phyloP scores from a whole-genome alignment of 108 stramenopile genomes.

The Chaetoceros muelleri region DNA sequence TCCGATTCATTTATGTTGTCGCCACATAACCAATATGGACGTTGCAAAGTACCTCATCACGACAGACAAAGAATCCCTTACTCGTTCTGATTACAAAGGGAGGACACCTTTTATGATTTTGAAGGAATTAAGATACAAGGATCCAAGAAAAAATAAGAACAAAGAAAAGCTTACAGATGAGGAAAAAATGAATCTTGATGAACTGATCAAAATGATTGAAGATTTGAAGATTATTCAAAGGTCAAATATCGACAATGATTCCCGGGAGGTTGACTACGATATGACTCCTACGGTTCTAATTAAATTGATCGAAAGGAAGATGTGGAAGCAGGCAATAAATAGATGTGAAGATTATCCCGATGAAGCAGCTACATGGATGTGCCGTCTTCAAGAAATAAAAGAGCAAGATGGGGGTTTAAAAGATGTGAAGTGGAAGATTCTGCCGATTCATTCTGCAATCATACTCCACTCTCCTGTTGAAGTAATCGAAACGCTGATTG shows the following conservation, averaged over 20 bases:
- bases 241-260: background rate
- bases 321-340: constrained; percentile 69
- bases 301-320: constrained; percentile 66
- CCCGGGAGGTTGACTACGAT: constrained; percentile 66
- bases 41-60: constrained; percentile 22
- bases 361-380: constrained; percentile 75
- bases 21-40: constrained; percentile 20
- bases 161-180: background rate
- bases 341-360: constrained; percentile 45
- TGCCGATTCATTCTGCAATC: constrained; percentile 47
- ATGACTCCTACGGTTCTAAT: constrained; percentile 62
- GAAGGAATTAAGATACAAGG: background rate
- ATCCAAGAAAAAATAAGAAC: background rate
- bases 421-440: constrained; percentile 34
- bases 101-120: background rate
- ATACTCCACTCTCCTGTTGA: constrained; percentile 27
- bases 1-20: constrained; percentile 31
- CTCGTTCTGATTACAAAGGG: background rate
- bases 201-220: background rate
- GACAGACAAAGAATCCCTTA: background rate
- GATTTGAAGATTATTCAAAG: background rate
- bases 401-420: constrained; percentile 11
- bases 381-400: constrained; percentile 9
- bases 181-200: background rate
- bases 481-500: constrained; percentile 23